A percentile compares a stretch with the other conserved stretches of the same genome.
Evolutionary conservation across 495 filamentous ascomycete species (phyloP).

Genomic region (Aspergillus asperescens): DNA sequence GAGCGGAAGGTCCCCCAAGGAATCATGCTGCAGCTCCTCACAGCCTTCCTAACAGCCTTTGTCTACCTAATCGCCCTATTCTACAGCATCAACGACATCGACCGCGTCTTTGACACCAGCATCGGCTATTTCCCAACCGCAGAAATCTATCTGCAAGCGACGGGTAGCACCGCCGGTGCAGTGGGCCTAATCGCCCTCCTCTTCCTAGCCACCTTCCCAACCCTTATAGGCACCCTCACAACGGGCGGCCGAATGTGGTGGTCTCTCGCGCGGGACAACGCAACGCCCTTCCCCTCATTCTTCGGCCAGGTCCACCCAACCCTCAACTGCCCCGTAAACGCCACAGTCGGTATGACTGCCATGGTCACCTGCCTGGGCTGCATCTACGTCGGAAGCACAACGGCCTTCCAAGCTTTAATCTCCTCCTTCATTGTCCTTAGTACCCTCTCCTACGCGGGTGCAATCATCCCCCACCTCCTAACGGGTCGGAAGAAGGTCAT

Average conservation of each 20-base stretch:
- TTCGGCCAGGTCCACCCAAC: conserved; percentile 35
- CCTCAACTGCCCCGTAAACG: conserved; percentile 59
- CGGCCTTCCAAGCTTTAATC: conserved; percentile 69
- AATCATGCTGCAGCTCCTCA: conserved; percentile 44
- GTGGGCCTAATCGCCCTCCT: conserved; percentile 57
- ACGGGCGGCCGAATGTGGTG: conserved; percentile 74
- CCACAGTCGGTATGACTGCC: conserved; percentile 56
- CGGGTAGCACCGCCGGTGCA: conserved; percentile 57
- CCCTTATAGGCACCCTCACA: conserved; percentile 61
- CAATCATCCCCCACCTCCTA: conserved; percentile 68
- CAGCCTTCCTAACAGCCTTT: conserved; percentile 47
- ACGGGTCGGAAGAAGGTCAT: conserved; percentile 57
- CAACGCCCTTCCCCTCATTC: conserved; percentile 40
- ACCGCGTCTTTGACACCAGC: conserved; percentile 29
- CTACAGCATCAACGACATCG: conserved; percentile 44
- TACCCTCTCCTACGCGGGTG: conserved; percentile 66
- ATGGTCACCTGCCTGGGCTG: conserved; percentile 63
- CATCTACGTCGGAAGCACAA: conserved; percentile 66
- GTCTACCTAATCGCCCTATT: conserved; percentile 50
- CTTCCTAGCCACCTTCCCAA: conserved; percentile 59
- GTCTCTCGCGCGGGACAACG: conserved; percentile 71
- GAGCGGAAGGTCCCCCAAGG: conserved; percentile 46
- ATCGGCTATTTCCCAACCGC: conserved; percentile 65
- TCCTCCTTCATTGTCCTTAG: conserved; percentile 69
- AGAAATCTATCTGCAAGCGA: conserved; percentile 75